Evolutionary conservation across 2,329 filamentous ascomycete genomes (phyloP), one percentile per base, ranked within the genome.

Genomic region (Sporothrix brasiliensis): DNA sequence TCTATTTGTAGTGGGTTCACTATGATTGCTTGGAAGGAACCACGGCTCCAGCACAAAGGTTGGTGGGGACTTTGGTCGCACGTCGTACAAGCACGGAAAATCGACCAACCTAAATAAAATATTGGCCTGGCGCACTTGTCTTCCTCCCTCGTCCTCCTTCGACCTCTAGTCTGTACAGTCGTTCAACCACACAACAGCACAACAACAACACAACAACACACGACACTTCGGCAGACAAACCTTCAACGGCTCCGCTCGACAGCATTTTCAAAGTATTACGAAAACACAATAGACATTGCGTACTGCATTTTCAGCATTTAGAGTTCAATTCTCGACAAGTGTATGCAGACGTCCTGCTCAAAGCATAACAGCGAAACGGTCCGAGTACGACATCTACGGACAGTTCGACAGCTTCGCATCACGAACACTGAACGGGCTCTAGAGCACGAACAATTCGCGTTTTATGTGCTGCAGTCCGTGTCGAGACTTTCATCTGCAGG

Each of bases 51-150:
- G 58, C 39, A 41, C 58, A 50, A 65, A 34, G 41, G 61, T 14
- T 16, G 11, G 41, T 16, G 11, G 41, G 34, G 34, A 34, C 34
- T 34, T 34, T 9, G 34, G 34, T 34, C 34, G 34, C 34, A 34
- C 34, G 34, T 34, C 34, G 34, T 34, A 34, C 41, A 50, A 41
- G 27, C 13, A 13, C 39, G 34, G 30, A 79, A 79, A 77, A 77
- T 49, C 54, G 50, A 74, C 77, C 77, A 34, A 34, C 34, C 34
- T 78, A 79, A 80, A 79, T 79, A 79, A 80, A 78, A 77, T 77
- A 76, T 77, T 76, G 78, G 71, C 76, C 79, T 79, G 78, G 78
- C 77, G 77, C 78, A 78, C 65, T 67, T 54, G 34, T 30, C 49
- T 77, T 50, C 24, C 52, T 27, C 14, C 21, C 75, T 68, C 50